Conservation (phyloP, 768 basidiomycete species). For the Psilocybe cubensis region DNA sequence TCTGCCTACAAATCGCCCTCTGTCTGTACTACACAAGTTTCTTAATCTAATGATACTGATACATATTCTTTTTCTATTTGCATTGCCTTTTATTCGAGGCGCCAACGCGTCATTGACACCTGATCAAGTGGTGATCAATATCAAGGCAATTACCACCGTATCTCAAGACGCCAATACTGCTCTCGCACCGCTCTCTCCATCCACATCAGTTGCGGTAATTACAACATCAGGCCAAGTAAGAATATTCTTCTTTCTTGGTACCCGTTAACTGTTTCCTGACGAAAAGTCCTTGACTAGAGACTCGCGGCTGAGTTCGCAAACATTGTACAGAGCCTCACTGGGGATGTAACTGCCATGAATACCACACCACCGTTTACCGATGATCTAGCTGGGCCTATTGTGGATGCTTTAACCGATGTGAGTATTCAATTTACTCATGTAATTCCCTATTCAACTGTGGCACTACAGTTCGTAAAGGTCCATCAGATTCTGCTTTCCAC, state of each 20-base stretch:
- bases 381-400: background rate
- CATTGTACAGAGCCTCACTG: background rate
- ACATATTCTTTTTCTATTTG: too few relatives aligned
- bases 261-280: background rate
- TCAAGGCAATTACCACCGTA: background rate
- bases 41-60: too few relatives aligned
- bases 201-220: background rate
- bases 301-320: background rate
- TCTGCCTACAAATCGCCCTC: too few relatives aligned
- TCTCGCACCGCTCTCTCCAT: background rate
- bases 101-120: slow-evolving; percentile 12
- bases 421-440: background rate
- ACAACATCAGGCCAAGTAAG: background rate
- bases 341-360: background rate
- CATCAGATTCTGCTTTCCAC: slow-evolving; percentile 13
- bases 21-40: too few relatives aligned
- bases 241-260: background rate
- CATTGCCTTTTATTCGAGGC: background rate
- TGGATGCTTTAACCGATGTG: background rate
- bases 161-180: background rate
- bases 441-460: background rate
- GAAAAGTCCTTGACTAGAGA: background rate
- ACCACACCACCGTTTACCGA: slow-evolving; percentile 1
- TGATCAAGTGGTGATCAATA: slow-evolving; percentile 4
- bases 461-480: slow-evolving; percentile 8